Conservation (phyloP, 2,329 filamentous ascomycete genomes). For the Ceratocystis eucalypticola region DNA sequence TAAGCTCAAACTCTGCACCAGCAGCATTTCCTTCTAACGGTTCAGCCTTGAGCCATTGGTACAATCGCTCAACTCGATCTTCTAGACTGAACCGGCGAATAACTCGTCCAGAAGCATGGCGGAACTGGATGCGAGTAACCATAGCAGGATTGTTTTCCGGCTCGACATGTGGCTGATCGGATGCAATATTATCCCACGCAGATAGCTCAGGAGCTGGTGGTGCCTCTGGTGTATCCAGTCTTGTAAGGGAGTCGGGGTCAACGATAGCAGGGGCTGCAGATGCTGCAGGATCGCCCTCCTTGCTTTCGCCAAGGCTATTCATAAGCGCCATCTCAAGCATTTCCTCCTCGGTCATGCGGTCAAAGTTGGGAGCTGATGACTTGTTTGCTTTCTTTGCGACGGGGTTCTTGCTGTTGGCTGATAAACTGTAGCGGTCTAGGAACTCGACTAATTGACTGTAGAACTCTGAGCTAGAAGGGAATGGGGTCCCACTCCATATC, state of each 20-base stretch:
- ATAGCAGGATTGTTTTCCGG: slow-evolving; percentile 56
- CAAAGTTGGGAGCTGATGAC: slow-evolving; percentile 42
- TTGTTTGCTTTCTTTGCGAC: slow-evolving; percentile 56
- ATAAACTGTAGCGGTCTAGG: slow-evolving; percentile 89
- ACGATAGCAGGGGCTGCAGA: slow-evolving; percentile 34
- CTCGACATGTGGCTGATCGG: slow-evolving; percentile 60
- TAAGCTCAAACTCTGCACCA: slow-evolving; percentile 72
- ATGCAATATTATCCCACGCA: slow-evolving; percentile 58
- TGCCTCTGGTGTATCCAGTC: slow-evolving; percentile 34
- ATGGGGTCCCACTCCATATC: slow-evolving; percentile 76
- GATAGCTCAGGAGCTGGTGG: slow-evolving; percentile 28
- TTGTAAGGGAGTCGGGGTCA: slow-evolving; percentile 82
- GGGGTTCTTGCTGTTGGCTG: slow-evolving; percentile 79
- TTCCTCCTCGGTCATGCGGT: slow-evolving; percentile 89
- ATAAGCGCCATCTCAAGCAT: slow-evolving; percentile 90
- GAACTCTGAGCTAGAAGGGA: slow-evolving; percentile 65
- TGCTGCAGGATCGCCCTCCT: slow-evolving; percentile 24
- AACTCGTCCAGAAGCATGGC: slow-evolving; percentile 68
- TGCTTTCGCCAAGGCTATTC: slow-evolving; percentile 56
- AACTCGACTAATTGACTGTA: slow-evolving; percentile 88
- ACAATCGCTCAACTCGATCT: slow-evolving; percentile 70
- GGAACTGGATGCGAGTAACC: slow-evolving; percentile 84
- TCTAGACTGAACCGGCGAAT: slow-evolving; percentile 70
- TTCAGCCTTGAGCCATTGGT: slow-evolving; percentile 90
- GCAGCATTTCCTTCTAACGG: slow-evolving; percentile 62